phyloP scores from a whole-genome alignment of 2,329 filamentous ascomycete genomes.

The Nothomitra cinnamomea region DNA sequence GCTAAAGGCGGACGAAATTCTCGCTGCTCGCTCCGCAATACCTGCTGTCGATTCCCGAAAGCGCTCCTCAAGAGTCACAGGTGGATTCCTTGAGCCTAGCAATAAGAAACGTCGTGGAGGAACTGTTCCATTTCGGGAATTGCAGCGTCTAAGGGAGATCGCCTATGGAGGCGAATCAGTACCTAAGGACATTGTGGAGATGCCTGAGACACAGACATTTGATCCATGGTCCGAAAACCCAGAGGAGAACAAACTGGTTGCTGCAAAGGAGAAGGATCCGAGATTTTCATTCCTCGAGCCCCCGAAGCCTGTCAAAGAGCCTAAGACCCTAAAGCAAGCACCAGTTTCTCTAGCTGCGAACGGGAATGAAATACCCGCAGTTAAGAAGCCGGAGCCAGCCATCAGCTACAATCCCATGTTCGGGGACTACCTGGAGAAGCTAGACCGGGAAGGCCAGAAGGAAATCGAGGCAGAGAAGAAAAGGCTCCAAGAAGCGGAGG shows the following conservation, averaged over 20 bases:
- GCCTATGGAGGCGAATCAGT: slow-evolving; percentile 33
- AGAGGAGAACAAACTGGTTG: slow-evolving; percentile 20
- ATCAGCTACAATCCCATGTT: slow-evolving; percentile 89
- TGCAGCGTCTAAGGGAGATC: slow-evolving; percentile 58
- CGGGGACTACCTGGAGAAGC: slow-evolving; percentile 63
- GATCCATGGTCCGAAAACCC: slow-evolving; percentile 55
- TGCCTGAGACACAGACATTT: slow-evolving; percentile 42
- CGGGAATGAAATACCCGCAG: slow-evolving; percentile 63
- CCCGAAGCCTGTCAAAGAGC: slow-evolving; percentile 48
- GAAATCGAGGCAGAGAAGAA: slow-evolving; percentile 64
- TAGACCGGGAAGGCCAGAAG: slow-evolving; percentile 59
- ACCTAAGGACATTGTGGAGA: slow-evolving; percentile 29
- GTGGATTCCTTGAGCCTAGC: slow-evolving; percentile 49
- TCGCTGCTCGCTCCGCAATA: slow-evolving; percentile 66
- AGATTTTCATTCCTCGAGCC: slow-evolving; percentile 50
- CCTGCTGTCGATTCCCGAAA: slow-evolving; percentile 67
- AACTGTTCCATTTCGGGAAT: slow-evolving; percentile 73
- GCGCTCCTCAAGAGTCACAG: slow-evolving; percentile 49
- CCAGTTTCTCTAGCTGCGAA: slow-evolving; percentile 70
- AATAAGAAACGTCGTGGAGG: slow-evolving; percentile 61
- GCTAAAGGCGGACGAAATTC: slow-evolving; percentile 82
- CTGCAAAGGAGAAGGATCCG: slow-evolving; percentile 28
- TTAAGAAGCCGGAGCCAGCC: slow-evolving; percentile 62
- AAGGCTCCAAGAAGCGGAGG: slow-evolving; percentile 48
- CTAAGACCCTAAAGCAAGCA: slow-evolving; percentile 55